These are phyloP conservation scores for Mycena capillaripes DNA, from an alignment of 768 basidiomycete species.

Conservation along the genomic window DNA sequence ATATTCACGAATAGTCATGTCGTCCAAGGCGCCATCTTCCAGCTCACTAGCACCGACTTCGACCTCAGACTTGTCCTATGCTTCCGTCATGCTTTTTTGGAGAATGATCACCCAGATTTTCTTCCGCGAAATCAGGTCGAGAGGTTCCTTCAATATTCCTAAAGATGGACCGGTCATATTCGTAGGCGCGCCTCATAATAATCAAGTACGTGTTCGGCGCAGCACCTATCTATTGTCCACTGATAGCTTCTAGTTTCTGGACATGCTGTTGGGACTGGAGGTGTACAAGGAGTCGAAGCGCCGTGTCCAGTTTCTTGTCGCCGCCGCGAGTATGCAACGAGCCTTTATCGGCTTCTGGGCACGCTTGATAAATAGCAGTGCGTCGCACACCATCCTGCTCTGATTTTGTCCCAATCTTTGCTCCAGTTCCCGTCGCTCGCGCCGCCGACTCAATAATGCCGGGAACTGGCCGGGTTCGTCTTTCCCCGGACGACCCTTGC, in stretches of 20 bases:
- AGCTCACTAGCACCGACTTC: background rate
- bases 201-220: slow-evolving; percentile 69
- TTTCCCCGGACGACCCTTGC: slow-evolving; percentile 84
- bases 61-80: slow-evolving; percentile 60
- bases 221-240: background rate
- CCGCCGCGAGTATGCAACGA: slow-evolving; percentile 89
- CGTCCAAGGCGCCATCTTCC: slow-evolving; percentile 2
- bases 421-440: slow-evolving; percentile 83
- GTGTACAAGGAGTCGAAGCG: slow-evolving; percentile 88
- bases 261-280: slow-evolving; percentile 87
- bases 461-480: slow-evolving; percentile 78
- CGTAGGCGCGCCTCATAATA: slow-evolving; percentile 93
- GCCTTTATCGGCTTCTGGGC: slow-evolving; percentile 86
- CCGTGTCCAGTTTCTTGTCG: slow-evolving; percentile 88
- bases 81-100: slow-evolving; percentile 89
- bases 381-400: background rate
- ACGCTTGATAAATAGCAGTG: slow-evolving; percentile 83
- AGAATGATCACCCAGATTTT: slow-evolving; percentile 90
- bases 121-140: slow-evolving; percentile 94
- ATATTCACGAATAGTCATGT: slow-evolving; percentile 1
- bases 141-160: slow-evolving; percentile 96
- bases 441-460: slow-evolving; percentile 88
- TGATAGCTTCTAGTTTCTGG: slow-evolving; percentile 78
- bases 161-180: slow-evolving; percentile 92
- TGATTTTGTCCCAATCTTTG: background rate